Evolutionary conservation across 768 basidiomycete genomes (phyloP).

Genomic region (Tephrocybe sp.): DNA sequence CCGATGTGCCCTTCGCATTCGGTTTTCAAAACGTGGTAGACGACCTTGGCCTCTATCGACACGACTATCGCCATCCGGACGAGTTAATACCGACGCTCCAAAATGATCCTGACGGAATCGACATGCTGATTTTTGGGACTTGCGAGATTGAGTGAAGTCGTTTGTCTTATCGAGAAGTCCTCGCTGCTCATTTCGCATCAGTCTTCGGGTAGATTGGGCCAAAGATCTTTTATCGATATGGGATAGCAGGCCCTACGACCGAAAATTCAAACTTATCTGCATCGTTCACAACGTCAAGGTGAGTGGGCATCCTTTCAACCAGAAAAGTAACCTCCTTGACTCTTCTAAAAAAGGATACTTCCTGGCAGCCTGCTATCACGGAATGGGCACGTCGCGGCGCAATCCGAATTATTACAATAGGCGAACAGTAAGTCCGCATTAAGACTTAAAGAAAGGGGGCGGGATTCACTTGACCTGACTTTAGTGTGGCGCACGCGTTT

Average conservation of each 20-base stretch:
- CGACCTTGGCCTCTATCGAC: slow-evolving; percentile 29
- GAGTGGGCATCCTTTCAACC: background rate
- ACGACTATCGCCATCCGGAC: slow-evolving; percentile 22
- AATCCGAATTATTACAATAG: slow-evolving; percentile 37
- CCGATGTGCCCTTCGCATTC: slow-evolving; percentile 27
- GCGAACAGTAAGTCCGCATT: slow-evolving; percentile 34
- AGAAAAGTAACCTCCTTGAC: background rate
- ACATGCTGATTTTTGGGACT: slow-evolving; percentile 41
- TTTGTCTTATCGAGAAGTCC: background rate
- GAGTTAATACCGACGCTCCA: slow-evolving; percentile 28
- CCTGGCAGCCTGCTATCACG: slow-evolving; percentile 31
- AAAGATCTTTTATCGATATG: slow-evolving; percentile 31
- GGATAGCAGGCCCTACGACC: slow-evolving; percentile 31
- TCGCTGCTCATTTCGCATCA: background rate
- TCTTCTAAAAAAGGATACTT: slow-evolving; percentile 17
- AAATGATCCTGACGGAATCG: slow-evolving; percentile 24
- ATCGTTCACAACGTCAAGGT: slow-evolving; percentile 37
- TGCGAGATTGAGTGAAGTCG: slow-evolving; percentile 43
- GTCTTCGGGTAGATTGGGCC: slow-evolving; percentile 25
- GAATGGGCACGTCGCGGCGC: slow-evolving; percentile 38
- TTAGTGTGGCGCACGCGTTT: slow-evolving; percentile 32
- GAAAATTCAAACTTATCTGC: slow-evolving; percentile 44
- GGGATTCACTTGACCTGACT: background rate
- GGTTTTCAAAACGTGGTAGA: slow-evolving; percentile 34
- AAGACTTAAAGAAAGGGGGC: background rate